These are phyloP conservation scores for Aspergillus neoniger DNA, from an alignment of 2,329 filamentous ascomycete genomes.

Conservation along the genomic window DNA sequence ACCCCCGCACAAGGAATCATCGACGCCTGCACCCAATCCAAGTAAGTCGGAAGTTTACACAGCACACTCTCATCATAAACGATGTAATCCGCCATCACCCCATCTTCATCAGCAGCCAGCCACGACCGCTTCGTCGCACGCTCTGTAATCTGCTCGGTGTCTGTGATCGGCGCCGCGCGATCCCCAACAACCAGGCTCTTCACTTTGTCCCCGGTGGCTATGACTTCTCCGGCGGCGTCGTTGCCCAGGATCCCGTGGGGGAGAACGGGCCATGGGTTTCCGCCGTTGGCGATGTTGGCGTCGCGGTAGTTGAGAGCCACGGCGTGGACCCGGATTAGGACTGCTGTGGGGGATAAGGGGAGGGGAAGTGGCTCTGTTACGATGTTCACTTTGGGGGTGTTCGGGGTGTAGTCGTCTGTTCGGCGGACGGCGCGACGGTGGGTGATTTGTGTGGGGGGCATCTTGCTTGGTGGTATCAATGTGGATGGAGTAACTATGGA, in stretches of 20 bases:
- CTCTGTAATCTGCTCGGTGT: constrained; percentile 45
- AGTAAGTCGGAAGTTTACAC: constrained; percentile 39
- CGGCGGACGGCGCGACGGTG: constrained; percentile 33
- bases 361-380: constrained; percentile 35
- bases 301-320: constrained; percentile 29
- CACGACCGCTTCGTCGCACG: constrained; percentile 42
- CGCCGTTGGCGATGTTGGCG: constrained; percentile 30
- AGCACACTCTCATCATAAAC: constrained; percentile 45
- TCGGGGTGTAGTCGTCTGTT: constrained; percentile 36
- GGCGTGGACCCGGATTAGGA: constrained; percentile 27
- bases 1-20: constrained; percentile 49
- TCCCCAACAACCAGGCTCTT: constrained; percentile 37
- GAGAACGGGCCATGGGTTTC: constrained; percentile 45
- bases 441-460: neutral
- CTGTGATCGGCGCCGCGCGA: constrained; percentile 42
- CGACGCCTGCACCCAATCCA: constrained; percentile 40
- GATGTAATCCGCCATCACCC: constrained; percentile 46
- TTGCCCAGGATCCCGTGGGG: constrained; percentile 38
- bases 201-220: constrained; percentile 42
- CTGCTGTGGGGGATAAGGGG: constrained; percentile 32
- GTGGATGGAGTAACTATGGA: too few species aligned
- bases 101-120: constrained; percentile 50
- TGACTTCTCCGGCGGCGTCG: constrained; percentile 47
- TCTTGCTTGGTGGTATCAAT: neutral
- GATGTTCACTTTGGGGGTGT: constrained; percentile 37